Conservation (phyloP, 106 monocot genomes). For the Phalaenopsis equestris region DNA sequence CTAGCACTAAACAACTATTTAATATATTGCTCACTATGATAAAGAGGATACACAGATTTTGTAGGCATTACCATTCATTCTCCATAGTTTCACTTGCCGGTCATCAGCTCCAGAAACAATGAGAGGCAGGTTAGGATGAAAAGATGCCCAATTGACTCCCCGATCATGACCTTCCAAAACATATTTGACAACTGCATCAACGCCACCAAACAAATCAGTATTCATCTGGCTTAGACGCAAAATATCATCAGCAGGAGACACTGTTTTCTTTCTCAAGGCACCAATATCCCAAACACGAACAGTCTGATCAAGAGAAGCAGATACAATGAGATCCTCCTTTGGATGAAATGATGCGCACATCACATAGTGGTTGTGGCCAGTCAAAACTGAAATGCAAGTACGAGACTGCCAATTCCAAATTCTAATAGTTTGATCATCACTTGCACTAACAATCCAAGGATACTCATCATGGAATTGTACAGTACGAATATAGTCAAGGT, state of each 20-base stretch:
- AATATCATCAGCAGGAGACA: slow-evolving; percentile 50
- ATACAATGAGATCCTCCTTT: slow-evolving; percentile 59
- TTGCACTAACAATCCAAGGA: slow-evolving; percentile 66
- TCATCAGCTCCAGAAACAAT: slow-evolving; percentile 76
- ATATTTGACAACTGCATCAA: slow-evolving; percentile 60
- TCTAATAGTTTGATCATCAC: slow-evolving; percentile 69
- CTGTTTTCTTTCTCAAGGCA: slow-evolving; percentile 53
- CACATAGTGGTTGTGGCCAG: slow-evolving; percentile 63
- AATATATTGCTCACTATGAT: neutral
- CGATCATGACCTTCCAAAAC: slow-evolving; percentile 64
- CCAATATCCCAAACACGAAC: slow-evolving; percentile 65
- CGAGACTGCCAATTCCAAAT: slow-evolving; percentile 75
- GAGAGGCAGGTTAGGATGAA: slow-evolving; percentile 54
- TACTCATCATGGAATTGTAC: slow-evolving; percentile 64
- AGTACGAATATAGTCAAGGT: slow-evolving; percentile 65
- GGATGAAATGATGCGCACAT: slow-evolving; percentile 76
- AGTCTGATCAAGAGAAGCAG: slow-evolving; percentile 67
- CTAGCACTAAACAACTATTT: neutral
- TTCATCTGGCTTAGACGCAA: slow-evolving; percentile 50
- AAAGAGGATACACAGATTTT: neutral
- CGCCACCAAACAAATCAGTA: slow-evolving; percentile 54
- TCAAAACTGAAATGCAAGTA: slow-evolving; percentile 47
- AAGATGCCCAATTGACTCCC: slow-evolving; percentile 63
- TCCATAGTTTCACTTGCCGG: slow-evolving; percentile 54
- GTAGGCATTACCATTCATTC: slow-evolving; percentile 48